Conservation (phyloP, 1,139 yeast genomes). For the Sugiyamaella grinbergsii region DNA sequence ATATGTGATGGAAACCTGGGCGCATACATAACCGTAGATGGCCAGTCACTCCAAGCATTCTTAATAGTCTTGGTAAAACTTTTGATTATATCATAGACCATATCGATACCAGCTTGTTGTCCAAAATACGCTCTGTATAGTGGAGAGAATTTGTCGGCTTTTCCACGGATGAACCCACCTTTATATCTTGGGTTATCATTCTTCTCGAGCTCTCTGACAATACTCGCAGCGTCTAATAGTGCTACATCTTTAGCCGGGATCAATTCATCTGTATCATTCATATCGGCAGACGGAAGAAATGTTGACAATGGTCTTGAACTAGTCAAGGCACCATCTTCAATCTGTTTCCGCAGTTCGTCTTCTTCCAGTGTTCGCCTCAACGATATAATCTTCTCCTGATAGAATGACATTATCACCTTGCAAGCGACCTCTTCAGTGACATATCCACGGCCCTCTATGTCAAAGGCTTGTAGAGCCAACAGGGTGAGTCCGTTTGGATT, state of each 20-base stretch:
- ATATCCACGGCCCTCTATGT: constrained; percentile 15
- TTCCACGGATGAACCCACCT: background rate
- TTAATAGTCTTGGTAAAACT: background rate
- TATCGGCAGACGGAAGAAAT: constrained; percentile 9
- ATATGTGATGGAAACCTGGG: background rate
- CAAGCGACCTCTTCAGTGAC: constrained; percentile 12
- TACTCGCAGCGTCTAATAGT: background rate
- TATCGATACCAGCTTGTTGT: background rate
- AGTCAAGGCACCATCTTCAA: constrained; percentile 18
- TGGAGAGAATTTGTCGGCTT: background rate
- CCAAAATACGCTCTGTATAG: background rate
- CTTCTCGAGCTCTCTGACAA: background rate
- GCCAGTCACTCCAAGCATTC: background rate
- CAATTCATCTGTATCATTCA: background rate
- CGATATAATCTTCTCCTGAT: background rate
- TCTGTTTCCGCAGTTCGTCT: constrained; percentile 4
- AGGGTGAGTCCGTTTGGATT: background rate
- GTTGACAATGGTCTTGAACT: constrained; percentile 23
- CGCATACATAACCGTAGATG: background rate
- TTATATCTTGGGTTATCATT: background rate
- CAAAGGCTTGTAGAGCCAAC: constrained; percentile 19
- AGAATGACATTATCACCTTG: constrained; percentile 19
- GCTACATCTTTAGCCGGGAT: background rate
- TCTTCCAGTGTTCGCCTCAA: constrained; percentile 10
- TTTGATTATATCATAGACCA: background rate